Base-by-base conservation (phyloP, 208 protist species). In the Naegleria fowleri region DNA sequence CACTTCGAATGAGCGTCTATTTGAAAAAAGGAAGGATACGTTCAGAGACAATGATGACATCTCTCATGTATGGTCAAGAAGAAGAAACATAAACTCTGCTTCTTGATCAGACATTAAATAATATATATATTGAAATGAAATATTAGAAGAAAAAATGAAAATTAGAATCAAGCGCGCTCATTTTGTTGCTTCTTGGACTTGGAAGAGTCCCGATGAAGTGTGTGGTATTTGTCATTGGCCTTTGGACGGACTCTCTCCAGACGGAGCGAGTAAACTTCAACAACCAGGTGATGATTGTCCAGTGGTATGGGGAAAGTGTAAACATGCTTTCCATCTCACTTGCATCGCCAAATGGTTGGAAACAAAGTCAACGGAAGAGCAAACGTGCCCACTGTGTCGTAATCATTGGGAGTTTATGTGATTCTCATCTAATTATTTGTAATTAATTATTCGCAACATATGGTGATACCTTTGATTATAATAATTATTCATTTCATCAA, bases 91-190 rank as follows among this genome's bases (percentile, higher is more conserved):
- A n/a, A n/a, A n/a, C n/a, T n/a, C n/a, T n/a, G n/a, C n/a, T n/a
- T n/a, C n/a, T n/a, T n/a, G n/a, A n/a, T n/a, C n/a, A n/a, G n/a
- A n/a, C n/a, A n/a, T n/a, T n/a, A n/a, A n/a, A n/a, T n/a, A n/a
- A n/a, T n/a, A n/a, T n/a, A n/a, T n/a, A n/a, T n/a, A n/a, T n/a
- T n/a, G n/a, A n/a, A n/a, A n/a, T n/a, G n/a, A n/a, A n/a, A n/a
- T n/a, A n/a, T n/a, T n/a, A n/a, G n/a, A n/a, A n/a, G n/a, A 48
- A 87, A 87, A 87, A n/a, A 87, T 87, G 43, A 55, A 87, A 55
- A 87, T 67, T 67, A 67, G 22, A 67, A 67, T 67, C 22, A 67
- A 67, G 55, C 4, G 55, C 7, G 11, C 76, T 1, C 29, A 16
- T 38, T 40, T 85, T 9, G 84, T 88, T 88, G 39, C 84, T 39